Evolutionary conservation across 176 grass and related monocot species (phyloP), one percentile per base, ranked within the genome.

Genomic region (Musa schizocarpa): DNA sequence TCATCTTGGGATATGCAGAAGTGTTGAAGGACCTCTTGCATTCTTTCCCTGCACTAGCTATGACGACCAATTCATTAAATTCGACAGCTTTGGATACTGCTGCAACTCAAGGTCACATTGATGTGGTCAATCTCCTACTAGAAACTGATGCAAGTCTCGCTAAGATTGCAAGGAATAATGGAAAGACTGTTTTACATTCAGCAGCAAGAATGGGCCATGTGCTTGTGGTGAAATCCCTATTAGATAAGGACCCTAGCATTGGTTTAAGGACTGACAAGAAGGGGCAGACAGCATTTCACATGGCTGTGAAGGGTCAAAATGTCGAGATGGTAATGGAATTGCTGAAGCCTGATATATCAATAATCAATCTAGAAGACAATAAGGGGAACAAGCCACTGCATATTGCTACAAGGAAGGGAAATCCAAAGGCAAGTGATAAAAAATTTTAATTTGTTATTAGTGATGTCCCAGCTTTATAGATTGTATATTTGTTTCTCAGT

Each of bases 161-260:
- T n/a, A 77, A 77, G 75, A 77, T 77, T 66, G 75, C 75, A 53
- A 63, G 61, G 61, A 77, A 77, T 65, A 77, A 77, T 77, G 75
- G 75, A 27, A 77, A 77, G 49, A 65, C 61, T 24, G 75, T 65
- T 26, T 21, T 77, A n/a, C 75, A 77, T 65, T 77, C 75, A 17
- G 75, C 75, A 66, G 61, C 75, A 52, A 77, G 75, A 65, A 65
- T 77, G 59, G 75, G 75, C 11, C 75, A 65, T n/a, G 75, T 77
- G 3, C 49, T 52, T 24, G 58, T 77, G 12, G 75, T 77, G 26
- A 77, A 14, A 25, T n/a, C 75, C 75, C n/a, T 77, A 9, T 58
- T 77, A 52, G 49, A 65, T 23, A 77, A 77, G 62, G 75, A 77
- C 19, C 61, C 75, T n/a, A 77, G 48, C 57, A 52, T 77, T 26